phyloP scores from a whole-genome alignment of 2,329 filamentous ascomycete genomes.

The Ophiocordyceps camponoti-rufipedis region DNA sequence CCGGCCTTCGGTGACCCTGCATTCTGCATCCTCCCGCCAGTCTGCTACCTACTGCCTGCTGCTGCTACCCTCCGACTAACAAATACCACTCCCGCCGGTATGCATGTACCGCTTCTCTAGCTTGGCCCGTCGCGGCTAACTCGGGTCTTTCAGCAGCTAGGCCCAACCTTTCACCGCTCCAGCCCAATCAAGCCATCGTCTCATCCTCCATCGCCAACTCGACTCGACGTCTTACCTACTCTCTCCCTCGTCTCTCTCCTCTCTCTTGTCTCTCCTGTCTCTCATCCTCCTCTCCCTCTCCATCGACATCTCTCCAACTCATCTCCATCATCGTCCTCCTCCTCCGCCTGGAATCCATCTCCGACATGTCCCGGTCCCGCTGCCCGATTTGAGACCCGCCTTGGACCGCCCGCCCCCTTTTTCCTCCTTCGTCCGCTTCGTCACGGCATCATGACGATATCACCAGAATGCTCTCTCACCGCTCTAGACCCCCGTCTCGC shows the following conservation, averaged over 20 bases:
- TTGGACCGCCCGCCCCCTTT: not conserved
- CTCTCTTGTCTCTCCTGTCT: not conserved
- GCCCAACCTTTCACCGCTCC: no score
- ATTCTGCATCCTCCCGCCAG: no score
- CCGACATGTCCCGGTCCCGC: not conserved
- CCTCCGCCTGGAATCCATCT: not conserved
- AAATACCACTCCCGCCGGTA: not conserved
- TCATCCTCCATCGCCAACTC: not conserved
- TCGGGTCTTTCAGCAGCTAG: no score
- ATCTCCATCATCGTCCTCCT: not conserved
- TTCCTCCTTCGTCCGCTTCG: not conserved
- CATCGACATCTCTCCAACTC: not conserved
- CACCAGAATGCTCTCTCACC: constrained; percentile 9
- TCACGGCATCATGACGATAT: constrained; percentile 4
- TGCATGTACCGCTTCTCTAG: no score
- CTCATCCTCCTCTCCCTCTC: not conserved
- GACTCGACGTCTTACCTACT: not conserved
- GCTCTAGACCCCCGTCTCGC: constrained; percentile 22
- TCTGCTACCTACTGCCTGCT: no score
- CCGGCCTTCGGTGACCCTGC: no score
- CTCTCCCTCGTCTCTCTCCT: not conserved
- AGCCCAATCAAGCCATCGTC: no score
- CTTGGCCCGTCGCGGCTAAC: no score
- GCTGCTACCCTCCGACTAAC: no score
- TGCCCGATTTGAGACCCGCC: not conserved